Evolutionary conservation across 2,329 filamentous ascomycete genomes (phyloP), one percentile per base, ranked within the genome.

Genomic region (Paecilomyces fulvus): DNA sequence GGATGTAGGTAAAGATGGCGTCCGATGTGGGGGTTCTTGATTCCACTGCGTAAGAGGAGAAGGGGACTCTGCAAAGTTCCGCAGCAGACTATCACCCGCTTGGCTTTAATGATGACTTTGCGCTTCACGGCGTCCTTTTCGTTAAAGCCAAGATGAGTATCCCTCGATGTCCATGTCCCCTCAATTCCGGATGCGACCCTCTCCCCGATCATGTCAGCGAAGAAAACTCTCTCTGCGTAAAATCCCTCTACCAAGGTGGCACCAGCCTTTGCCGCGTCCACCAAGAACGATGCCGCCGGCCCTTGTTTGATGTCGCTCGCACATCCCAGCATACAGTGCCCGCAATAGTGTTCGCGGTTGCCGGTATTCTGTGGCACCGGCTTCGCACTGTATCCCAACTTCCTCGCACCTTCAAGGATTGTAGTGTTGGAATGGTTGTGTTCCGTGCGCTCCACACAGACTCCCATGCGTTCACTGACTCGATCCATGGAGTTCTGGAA

Each of bases 221-320:
- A 95, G 0, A 88, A 61, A 14, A 96, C 77, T 58, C 81, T 80
- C 11, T 89, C 82, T 0, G 85, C 88, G 20, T 84, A 73, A 65
- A 94, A 90, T 0, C 91, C 91, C 75, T 96, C 90, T 56, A 95
- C 82, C 67, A 96, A 96, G 60, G 81, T 78, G 0, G 91, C 89
- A 0, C 91, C 91, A 0, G 88, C 84, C 54, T 80, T 80, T 0
- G 86, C 87, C 2, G 92, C 91, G 63, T 91, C 89, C 0, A 89
- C 89, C 12, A 96, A 77, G 79, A 85, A 96, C 6, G 83, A 84
- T 23, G 89, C 84, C 0, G 83, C 81, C 0, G 92, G 88, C 0
- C 92, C 90, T 70, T 88, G 85, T 75, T 96, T 96, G 60, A 85
- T 84, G 51, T 81, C 84, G 1, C 83, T 82, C 8, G 78, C 77